A percentile compares a stretch with the other conserved stretches of the same genome.
Evolutionary conservation across 345 rosid genomes (phyloP).

Genomic region (Rhizophora mangle): DNA sequence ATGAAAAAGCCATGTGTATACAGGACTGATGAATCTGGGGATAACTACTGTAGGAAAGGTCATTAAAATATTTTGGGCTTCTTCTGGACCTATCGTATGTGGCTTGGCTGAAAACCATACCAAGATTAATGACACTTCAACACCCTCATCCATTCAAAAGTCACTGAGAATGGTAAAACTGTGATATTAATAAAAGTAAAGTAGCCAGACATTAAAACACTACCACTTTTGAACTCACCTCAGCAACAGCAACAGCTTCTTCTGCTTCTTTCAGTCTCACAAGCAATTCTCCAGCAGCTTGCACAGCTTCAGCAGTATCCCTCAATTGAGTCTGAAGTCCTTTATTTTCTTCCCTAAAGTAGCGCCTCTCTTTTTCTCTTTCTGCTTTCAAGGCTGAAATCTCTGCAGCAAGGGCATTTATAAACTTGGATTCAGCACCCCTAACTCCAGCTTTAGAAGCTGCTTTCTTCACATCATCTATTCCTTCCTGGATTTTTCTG

Average conservation of each 20-base stretch:
- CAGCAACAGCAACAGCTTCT: conserved; percentile 62
- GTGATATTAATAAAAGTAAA: background rate
- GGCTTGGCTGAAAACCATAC: no score
- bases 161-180: no score
- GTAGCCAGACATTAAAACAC: background rate
- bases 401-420: conserved; percentile 90
- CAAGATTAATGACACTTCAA: no score
- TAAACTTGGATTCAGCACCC: conserved; percentile 90
- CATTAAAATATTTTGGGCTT: background rate
- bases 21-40: background rate
- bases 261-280: conserved; percentile 95
- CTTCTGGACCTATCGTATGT: background rate
- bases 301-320: conserved; percentile 97
- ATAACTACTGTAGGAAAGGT: background rate
- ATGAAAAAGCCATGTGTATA: background rate
- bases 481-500: conserved; percentile 82
- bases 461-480: conserved; percentile 88
- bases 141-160: no score
- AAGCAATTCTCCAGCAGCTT: conserved; percentile 95
- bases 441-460: conserved; percentile 90
- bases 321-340: conserved; percentile 84
- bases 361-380: conserved; percentile 78
- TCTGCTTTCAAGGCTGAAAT: conserved; percentile 81
- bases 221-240: conserved; percentile 41
- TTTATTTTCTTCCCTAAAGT: conserved; percentile 80